These are phyloP conservation scores for Ophiostoma tasmaniense DNA, from an alignment of 2,329 filamentous ascomycete genomes.

Conservation along the genomic window DNA sequence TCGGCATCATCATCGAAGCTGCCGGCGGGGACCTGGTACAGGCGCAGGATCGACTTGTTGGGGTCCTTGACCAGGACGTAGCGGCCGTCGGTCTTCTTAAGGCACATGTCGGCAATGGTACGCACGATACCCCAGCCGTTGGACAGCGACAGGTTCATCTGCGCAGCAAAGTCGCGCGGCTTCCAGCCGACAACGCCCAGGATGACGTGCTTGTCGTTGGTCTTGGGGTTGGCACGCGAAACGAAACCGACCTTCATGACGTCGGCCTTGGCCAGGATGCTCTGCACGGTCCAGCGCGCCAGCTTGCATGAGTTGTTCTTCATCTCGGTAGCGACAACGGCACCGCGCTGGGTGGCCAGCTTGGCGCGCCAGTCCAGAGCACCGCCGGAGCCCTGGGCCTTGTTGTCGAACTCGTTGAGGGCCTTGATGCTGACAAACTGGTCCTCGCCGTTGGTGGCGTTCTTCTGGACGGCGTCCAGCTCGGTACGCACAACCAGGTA, in stretches of 20 bases:
- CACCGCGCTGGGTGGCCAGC: slow-evolving; percentile 87
- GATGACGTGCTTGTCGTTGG: slow-evolving; percentile 87
- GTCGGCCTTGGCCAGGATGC: slow-evolving; percentile 93
- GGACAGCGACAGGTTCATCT: slow-evolving; percentile 95
- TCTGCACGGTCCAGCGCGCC: slow-evolving; percentile 93
- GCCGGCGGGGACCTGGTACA: slow-evolving; percentile 82
- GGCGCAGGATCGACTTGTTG: slow-evolving; percentile 87
- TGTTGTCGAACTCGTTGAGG: slow-evolving; percentile 98
- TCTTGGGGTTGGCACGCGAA: slow-evolving; percentile 85
- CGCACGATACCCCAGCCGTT: slow-evolving; percentile 99
- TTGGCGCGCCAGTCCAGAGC: slow-evolving; percentile 96
- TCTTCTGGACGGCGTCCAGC: slow-evolving; percentile 95
- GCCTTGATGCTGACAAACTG: slow-evolving; percentile 90
- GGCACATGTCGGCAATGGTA: slow-evolving; percentile 91
- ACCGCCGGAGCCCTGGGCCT: slow-evolving; percentile 88
- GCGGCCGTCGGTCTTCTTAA: slow-evolving; percentile 69
- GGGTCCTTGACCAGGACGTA: slow-evolving; percentile 82
- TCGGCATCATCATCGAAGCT: slow-evolving; percentile 79
- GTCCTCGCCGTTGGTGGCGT: slow-evolving; percentile 83
- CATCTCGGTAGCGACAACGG: slow-evolving; percentile 98
- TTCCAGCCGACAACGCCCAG: slow-evolving; percentile 97
- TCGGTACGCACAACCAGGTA: slow-evolving; percentile 91
- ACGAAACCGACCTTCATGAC: slow-evolving; percentile 99
- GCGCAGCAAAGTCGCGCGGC: slow-evolving; percentile 87
- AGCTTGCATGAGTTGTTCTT: slow-evolving; percentile 99